These are phyloP conservation scores for Pharus latifolius DNA, from an alignment of 176 grass and related monocot genomes.

Conservation along the genomic window DNA sequence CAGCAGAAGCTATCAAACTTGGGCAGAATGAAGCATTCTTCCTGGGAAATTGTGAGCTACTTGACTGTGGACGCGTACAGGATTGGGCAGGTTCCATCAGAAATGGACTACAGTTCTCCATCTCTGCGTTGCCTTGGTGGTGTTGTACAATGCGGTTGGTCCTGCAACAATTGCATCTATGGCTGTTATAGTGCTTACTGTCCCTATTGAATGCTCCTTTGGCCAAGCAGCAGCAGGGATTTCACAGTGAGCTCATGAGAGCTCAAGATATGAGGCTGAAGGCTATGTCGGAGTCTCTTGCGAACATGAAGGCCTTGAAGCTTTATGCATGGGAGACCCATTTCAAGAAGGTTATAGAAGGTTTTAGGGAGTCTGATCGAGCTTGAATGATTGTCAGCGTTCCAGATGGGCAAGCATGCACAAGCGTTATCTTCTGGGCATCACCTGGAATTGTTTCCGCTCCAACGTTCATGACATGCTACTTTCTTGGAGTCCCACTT, in stretches of 20 bases:
- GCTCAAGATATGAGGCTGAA: slow-evolving; percentile 58
- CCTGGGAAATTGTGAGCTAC: slow-evolving; percentile 54
- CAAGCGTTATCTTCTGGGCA: slow-evolving; percentile 53
- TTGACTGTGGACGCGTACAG: slow-evolving; percentile 47
- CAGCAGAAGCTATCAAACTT: slow-evolving; percentile 40
- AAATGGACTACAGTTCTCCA: slow-evolving; percentile 53
- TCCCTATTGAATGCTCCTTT: slow-evolving; percentile 43
- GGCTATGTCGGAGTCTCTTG: slow-evolving; percentile 45
- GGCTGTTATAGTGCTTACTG: slow-evolving; percentile 44
- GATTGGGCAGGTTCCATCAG: slow-evolving; percentile 66
- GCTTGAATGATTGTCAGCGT: slow-evolving; percentile 41
- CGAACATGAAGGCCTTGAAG: slow-evolving; percentile 50
- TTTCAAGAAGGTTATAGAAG: slow-evolving; percentile 45
- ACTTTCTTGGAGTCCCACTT: slow-evolving; percentile 42
- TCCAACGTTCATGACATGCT: slow-evolving; percentile 46
- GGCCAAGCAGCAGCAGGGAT: slow-evolving; percentile 45
- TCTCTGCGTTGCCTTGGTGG: slow-evolving; percentile 40
- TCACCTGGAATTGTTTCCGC: slow-evolving; percentile 58
- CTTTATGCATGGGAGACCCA: slow-evolving; percentile 62
- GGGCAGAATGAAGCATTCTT: slow-evolving; percentile 44
- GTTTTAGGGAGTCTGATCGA: slow-evolving; percentile 37
- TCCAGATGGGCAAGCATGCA: slow-evolving; percentile 45
- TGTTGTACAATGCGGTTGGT: slow-evolving; percentile 44
- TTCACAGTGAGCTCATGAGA: slow-evolving; percentile 40
- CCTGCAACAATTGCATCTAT: slow-evolving; percentile 47